Evolutionary conservation across 129 eudicot species (phyloP).

Genomic region (Lactuca saligna): DNA sequence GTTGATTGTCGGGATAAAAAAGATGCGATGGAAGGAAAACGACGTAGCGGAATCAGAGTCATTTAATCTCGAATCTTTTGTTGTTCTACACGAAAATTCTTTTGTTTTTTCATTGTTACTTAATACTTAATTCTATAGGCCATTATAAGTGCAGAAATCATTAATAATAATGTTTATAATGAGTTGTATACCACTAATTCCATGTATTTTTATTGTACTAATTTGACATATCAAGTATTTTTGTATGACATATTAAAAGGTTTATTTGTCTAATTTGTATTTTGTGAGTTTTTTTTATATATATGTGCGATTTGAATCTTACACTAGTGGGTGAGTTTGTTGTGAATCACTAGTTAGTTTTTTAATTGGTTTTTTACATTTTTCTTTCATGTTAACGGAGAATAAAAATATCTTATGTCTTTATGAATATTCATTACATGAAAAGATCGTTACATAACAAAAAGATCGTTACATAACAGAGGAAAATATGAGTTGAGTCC

Average conservation of each 20-base stretch:
- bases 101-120: slow-evolving; percentile 25
- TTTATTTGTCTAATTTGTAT: not conserved
- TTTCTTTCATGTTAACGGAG: too few species aligned
- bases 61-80: not conserved
- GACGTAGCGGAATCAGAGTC: slow-evolving; percentile 66
- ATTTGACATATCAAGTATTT: slow-evolving; percentile 14
- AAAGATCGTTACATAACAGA: too few species aligned
- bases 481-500: too few species aligned
- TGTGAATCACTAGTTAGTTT: too few species aligned
- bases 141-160: slow-evolving; percentile 15
- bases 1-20: slow-evolving; percentile 57
- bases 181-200: slow-evolving; percentile 26
- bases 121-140: not conserved
- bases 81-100: slow-evolving; percentile 23
- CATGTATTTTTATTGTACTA: slow-evolving; percentile 15
- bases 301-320: too few species aligned
- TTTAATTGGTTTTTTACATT: too few species aligned
- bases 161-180: slow-evolving; percentile 3
- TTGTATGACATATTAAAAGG: slow-evolving; percentile 20
- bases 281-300: not conserved
- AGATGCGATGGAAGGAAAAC: slow-evolving; percentile 86
- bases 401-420: too few species aligned
- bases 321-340: too few species aligned
- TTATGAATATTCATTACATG: too few species aligned
- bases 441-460: too few species aligned